phyloP scores from a whole-genome alignment of 257 asterid genomes.

The Solanum virginianum region DNA sequence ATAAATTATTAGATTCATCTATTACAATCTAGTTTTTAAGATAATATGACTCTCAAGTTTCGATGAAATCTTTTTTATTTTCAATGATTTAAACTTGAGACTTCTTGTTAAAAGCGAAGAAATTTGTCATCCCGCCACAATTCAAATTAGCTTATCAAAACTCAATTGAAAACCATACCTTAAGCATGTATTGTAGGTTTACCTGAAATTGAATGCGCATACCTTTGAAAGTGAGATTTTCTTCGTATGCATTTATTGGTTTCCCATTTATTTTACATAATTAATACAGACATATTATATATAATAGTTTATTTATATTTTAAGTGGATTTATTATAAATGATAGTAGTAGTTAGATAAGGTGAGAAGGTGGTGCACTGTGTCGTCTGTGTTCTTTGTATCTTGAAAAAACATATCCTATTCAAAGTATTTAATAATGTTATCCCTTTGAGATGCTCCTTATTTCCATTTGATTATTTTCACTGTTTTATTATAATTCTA shows the following conservation, averaged over 20 bases:
- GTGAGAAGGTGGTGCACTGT: slow-evolving; percentile 11
- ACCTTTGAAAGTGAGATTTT: neutral
- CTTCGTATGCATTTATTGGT: neutral
- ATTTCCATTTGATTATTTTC: neutral
- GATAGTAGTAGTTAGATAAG: slow-evolving; percentile 1
- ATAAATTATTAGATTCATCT: too few species aligned
- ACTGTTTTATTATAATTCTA: neutral
- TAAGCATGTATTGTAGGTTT: neutral
- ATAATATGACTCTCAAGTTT: too few species aligned
- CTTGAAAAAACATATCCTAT: neutral
- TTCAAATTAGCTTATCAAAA: neutral
- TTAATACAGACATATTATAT: neutral
- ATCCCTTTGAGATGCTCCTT: neutral
- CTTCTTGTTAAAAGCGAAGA: too few species aligned
- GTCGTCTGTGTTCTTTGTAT: slow-evolving; percentile 14
- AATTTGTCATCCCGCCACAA: too few species aligned
- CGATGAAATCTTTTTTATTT: too few species aligned
- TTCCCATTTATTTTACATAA: neutral
- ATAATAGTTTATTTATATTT: neutral
- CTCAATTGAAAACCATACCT: neutral
- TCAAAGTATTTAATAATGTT: neutral
- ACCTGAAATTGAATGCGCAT: neutral
- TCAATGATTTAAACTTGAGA: too few species aligned
- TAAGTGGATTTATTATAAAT: neutral
- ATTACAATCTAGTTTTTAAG: too few species aligned